Percentiles rank a stretch among this genome's conserved stretches.
Evolutionary conservation across 495 filamentous ascomycete genomes (phyloP).

Genomic region (Margaritispora aquatica): DNA sequence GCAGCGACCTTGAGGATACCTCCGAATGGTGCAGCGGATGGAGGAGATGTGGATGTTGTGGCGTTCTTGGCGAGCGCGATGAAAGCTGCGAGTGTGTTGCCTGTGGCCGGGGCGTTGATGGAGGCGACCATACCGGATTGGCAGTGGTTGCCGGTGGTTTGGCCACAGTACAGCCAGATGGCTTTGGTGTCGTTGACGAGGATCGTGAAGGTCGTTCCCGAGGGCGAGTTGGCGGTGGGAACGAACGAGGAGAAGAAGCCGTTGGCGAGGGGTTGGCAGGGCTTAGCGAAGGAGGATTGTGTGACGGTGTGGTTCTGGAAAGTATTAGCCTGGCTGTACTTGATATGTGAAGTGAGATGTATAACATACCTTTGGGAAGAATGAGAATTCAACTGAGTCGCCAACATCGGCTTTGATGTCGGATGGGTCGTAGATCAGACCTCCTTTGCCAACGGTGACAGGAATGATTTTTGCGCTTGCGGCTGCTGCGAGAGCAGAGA

Average conservation of each 20-base stretch:
- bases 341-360: not conserved
- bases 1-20: conserved; percentile 15
- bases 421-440: conserved; percentile 7
- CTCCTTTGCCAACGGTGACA: conserved; percentile 10
- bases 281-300: conserved; percentile 60
- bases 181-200: conserved; percentile 56
- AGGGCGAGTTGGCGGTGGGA: conserved; percentile 30
- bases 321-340: not conserved
- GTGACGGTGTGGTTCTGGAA: conserved; percentile 58
- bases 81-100: conserved; percentile 33
- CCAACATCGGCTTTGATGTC: conserved; percentile 14
- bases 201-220: conserved; percentile 52
- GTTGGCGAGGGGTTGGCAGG: conserved; percentile 40
- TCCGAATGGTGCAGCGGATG: conserved; percentile 29
- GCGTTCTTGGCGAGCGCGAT: conserved; percentile 28
- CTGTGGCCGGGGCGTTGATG: conserved; percentile 23
- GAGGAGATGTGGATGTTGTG: conserved; percentile 29
- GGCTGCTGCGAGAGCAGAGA: conserved; percentile 1
- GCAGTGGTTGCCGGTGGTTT: conserved; percentile 55
- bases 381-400: conserved; percentile 12
- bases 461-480: conserved; percentile 5
- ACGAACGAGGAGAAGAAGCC: conserved; percentile 38
- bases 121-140: conserved; percentile 54
- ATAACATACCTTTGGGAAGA: conserved; percentile 16
- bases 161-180: conserved; percentile 59